phyloP scores from a whole-genome alignment of 2,329 filamentous ascomycete species.

The Septoria petroselini region DNA sequence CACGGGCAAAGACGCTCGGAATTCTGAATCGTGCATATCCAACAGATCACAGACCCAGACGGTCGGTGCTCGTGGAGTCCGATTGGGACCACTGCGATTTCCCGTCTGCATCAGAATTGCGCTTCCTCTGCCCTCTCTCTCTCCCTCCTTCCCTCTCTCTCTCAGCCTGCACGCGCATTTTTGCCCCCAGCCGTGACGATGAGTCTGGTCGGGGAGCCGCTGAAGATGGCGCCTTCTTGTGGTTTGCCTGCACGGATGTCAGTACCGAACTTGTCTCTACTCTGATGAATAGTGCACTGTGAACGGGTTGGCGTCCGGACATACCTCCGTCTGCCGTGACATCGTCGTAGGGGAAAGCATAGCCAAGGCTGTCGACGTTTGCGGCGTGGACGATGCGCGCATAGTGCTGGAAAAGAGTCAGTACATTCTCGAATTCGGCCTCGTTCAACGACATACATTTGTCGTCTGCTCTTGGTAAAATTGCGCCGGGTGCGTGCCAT shows the following conservation, averaged over 20 bases:
- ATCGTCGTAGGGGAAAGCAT: constrained; percentile 67
- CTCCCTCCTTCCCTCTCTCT: not conserved
- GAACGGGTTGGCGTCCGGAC: not conserved
- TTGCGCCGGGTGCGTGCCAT: constrained; percentile 32
- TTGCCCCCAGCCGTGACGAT: constrained; percentile 35
- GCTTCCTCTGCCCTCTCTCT: not conserved
- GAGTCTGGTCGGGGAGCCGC: constrained; percentile 29
- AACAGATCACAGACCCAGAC: constrained; percentile 6
- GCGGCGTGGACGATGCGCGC: constrained; percentile 36
- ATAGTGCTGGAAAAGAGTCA: constrained; percentile 32
- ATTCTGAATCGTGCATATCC: constrained; percentile 3
- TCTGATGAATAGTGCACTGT: too few relatives aligned
- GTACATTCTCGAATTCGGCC: too few relatives aligned
- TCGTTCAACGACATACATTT: constrained; percentile 37
- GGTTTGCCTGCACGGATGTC: constrained; percentile 19
- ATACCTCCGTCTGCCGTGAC: constrained; percentile 57
- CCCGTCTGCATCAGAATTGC: too few relatives aligned
- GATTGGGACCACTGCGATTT: too few relatives aligned
- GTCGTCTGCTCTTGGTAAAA: constrained; percentile 34
- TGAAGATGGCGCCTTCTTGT: constrained; percentile 37
- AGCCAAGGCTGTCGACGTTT: constrained; percentile 59
- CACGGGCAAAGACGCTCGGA: not conserved
- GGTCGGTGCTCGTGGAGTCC: not conserved
- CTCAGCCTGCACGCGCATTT: constrained; percentile 29
- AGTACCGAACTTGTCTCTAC: constrained; percentile 38